Conservation (phyloP, 805 yeast genomes). For the Grigorovia humatica region DNA sequence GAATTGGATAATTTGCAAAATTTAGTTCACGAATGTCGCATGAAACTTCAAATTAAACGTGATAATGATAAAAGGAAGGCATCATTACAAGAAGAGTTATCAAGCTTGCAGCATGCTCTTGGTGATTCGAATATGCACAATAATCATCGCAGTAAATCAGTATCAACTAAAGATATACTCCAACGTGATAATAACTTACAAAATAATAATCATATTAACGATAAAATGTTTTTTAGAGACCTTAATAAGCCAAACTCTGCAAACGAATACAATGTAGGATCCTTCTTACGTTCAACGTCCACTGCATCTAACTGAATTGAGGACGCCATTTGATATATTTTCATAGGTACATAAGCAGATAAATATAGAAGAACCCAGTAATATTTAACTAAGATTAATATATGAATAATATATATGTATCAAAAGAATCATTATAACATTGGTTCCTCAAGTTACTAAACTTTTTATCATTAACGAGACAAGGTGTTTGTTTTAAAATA, state of each 20-base stretch:
- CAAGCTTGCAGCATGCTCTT: slow-evolving; percentile 19
- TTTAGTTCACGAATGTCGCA: slow-evolving; percentile 25
- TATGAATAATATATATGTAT: no score
- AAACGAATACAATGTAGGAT: not conserved
- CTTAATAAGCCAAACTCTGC: not conserved
- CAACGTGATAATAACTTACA: not conserved
- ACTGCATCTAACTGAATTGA: not conserved
- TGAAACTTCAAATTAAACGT: slow-evolving; percentile 26
- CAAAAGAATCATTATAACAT: no score
- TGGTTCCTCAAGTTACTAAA: no score
- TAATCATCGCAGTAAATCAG: not conserved
- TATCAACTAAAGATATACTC: not conserved
- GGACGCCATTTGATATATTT: not conserved
- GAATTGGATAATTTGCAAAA: slow-evolving; percentile 28
- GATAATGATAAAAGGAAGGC: slow-evolving; percentile 29
- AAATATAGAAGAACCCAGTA: no score
- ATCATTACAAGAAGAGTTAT: slow-evolving; percentile 25
- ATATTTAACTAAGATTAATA: not conserved
- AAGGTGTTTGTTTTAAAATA: no score
- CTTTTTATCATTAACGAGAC: no score
- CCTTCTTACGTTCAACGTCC: not conserved
- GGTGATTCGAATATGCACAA: slow-evolving; percentile 4
- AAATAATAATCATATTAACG: no score
- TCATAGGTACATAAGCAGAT: no score
- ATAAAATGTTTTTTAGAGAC: no score